phyloP scores from a whole-genome alignment of 2,329 filamentous ascomycete species.

The Bipolaris cookei region DNA sequence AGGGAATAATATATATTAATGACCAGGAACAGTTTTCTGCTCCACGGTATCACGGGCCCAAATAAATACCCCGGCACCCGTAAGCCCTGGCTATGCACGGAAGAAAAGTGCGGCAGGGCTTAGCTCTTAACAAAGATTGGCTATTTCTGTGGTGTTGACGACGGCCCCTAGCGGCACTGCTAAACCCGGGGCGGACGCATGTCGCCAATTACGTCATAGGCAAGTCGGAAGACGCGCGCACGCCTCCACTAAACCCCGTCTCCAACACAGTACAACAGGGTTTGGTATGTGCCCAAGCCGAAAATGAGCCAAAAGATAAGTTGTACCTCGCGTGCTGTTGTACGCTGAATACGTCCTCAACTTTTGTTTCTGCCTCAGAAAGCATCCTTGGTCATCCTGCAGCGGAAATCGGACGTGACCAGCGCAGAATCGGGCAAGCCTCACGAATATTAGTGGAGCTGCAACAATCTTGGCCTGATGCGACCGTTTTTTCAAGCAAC shows the following conservation, averaged over 20 bases:
- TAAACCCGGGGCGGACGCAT: constrained; percentile 8
- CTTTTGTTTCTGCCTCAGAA: background rate
- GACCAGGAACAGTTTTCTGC: background rate
- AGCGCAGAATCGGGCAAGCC: constrained; percentile 8
- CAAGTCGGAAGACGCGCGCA: constrained; percentile 5
- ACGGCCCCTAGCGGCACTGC: background rate
- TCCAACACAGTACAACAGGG: constrained; percentile 8
- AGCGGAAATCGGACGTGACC: constrained; percentile 4
- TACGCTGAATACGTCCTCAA: background rate
- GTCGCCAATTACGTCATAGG: constrained; percentile 8
- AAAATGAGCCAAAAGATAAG: constrained; percentile 6
- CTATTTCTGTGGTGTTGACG: constrained; percentile 1
- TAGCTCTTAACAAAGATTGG: background rate
- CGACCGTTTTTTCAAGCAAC: constrained; percentile 2
- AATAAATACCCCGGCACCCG: background rate
- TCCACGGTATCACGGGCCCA: too few relatives aligned
- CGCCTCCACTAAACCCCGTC: constrained; percentile 11
- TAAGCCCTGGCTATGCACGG: background rate
- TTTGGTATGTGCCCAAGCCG: constrained; percentile 6
- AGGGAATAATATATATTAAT: background rate
- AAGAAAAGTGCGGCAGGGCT: background rate
- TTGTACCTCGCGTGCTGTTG: background rate
- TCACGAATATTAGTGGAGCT: constrained; percentile 14
- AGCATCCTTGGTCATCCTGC: background rate
- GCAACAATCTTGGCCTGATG: constrained; percentile 4